phyloP scores from a whole-genome alignment of 305 asterid species.

The Fraxinus angustifolia region DNA sequence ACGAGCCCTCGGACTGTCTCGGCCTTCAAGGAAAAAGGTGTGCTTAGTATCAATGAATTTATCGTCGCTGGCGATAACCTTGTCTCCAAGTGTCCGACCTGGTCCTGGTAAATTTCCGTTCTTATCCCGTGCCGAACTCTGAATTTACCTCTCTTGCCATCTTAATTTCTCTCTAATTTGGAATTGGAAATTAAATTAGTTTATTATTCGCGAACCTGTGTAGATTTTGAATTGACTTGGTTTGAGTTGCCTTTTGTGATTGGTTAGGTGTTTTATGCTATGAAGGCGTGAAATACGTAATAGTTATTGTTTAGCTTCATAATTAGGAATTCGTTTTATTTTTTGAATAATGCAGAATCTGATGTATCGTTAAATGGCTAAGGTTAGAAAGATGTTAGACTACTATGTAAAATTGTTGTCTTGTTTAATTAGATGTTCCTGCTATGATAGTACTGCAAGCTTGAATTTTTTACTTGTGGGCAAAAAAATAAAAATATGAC shows the following conservation, averaged over 20 bases:
- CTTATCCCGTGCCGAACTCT: not conserved
- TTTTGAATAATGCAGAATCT: not conserved
- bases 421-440: not conserved
- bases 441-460: not conserved
- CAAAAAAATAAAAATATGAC: not conserved
- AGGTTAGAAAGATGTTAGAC: not conserved
- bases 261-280: not conserved
- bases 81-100: constrained; percentile 93
- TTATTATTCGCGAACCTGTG: not conserved
- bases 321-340: not conserved
- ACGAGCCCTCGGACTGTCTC: constrained; percentile 86
- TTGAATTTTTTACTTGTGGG: not conserved
- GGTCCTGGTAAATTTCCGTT: constrained; percentile 71
- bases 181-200: not conserved
- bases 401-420: not conserved
- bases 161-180: not conserved
- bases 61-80: constrained; percentile 92
- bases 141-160: constrained; percentile 4
- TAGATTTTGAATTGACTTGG: not conserved
- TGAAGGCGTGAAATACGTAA: not conserved
- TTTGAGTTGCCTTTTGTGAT: not conserved
- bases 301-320: not conserved
- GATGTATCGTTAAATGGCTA: not conserved
- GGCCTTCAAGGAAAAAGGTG: constrained; percentile 94
- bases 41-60: constrained; percentile 83